Percentiles rank a stretch among this genome's conserved stretches.
Evolutionary conservation across 768 basidiomycete species (phyloP).

Genomic region (Terana coerulea): DNA sequence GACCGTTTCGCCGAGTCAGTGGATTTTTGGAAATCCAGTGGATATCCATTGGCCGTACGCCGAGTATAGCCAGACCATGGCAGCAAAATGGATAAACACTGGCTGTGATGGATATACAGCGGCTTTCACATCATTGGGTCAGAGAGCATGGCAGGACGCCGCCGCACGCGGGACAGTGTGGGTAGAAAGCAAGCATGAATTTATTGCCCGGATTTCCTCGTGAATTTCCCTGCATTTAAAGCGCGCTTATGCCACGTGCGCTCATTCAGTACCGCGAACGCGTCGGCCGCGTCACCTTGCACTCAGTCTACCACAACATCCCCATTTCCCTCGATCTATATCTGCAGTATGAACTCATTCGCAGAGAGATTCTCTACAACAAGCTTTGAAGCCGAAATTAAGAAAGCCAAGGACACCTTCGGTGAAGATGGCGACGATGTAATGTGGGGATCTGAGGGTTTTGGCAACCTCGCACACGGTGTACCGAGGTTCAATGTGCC

Average conservation of each 20-base stretch:
- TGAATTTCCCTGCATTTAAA: too few relatives aligned
- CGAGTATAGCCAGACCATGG: too few relatives aligned
- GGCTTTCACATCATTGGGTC: too few relatives aligned
- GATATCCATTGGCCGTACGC: too few relatives aligned
- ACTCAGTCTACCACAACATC: background rate
- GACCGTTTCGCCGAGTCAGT: too few relatives aligned
- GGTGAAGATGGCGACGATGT: constrained; percentile 60
- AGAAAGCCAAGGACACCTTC: constrained; percentile 42
- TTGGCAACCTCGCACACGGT: constrained; percentile 69
- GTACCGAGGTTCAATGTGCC: constrained; percentile 72
- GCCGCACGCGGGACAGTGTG: too few relatives aligned
- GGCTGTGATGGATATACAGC: too few relatives aligned
- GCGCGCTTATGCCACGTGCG: background rate
- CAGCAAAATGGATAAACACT: too few relatives aligned
- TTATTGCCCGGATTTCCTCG: too few relatives aligned
- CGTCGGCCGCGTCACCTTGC: constrained; percentile 21
- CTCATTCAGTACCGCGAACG: constrained; percentile 11
- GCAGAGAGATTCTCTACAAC: constrained; percentile 63
- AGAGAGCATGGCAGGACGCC: too few relatives aligned
- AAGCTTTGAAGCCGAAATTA: constrained; percentile 44
- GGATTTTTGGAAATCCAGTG: too few relatives aligned
- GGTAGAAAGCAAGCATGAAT: too few relatives aligned
- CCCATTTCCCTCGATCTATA: background rate
- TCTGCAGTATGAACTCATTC: constrained; percentile 58
- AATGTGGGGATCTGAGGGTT: constrained; percentile 83